Evolutionary conservation across 2,329 filamentous ascomycete species (phyloP).

Genomic region (Harringtonia lauricola): DNA sequence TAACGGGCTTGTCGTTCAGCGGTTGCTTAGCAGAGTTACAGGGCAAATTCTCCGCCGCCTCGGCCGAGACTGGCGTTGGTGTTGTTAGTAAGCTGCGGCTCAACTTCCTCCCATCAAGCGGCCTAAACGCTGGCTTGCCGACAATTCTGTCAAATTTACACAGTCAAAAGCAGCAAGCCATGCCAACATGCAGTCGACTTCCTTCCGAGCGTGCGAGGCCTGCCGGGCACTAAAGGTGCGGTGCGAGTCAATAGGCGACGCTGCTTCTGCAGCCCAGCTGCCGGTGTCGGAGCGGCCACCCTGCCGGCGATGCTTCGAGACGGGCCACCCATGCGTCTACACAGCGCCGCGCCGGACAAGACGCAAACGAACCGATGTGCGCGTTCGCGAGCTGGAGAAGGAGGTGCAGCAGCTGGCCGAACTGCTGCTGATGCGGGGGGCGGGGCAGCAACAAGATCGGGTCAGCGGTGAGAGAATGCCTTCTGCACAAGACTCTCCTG

Average conservation of each 20-base stretch:
- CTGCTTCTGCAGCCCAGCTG: neutral
- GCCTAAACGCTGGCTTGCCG: too few relatives aligned
- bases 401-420: slow-evolving; percentile 52
- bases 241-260: slow-evolving; percentile 3
- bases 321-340: slow-evolving; percentile 5
- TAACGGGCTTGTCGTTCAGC: too few relatives aligned
- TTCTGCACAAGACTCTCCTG: too few relatives aligned
- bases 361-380: slow-evolving; percentile 40
- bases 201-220: neutral
- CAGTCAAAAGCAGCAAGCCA: neutral
- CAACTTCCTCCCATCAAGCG: too few relatives aligned
- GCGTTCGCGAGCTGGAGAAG: slow-evolving; percentile 67
- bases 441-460: neutral
- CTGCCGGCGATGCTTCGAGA: slow-evolving; percentile 6
- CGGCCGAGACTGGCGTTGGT: too few relatives aligned
- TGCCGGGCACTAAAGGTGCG: slow-evolving; percentile 1
- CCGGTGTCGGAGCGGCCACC: slow-evolving; percentile 4
- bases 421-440: slow-evolving; percentile 1
- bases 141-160: too few relatives aligned
- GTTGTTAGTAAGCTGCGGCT: too few relatives aligned
- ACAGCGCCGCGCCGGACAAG: slow-evolving; percentile 8
- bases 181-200: neutral
- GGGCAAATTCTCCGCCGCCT: too few relatives aligned
- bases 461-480: too few relatives aligned
- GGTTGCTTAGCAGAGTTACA: too few relatives aligned